A percentile compares a stretch with the other conserved stretches of the same genome.
Conservation (phyloP, 352 stramenopile species). For the Phytophthora sp. region DNA sequence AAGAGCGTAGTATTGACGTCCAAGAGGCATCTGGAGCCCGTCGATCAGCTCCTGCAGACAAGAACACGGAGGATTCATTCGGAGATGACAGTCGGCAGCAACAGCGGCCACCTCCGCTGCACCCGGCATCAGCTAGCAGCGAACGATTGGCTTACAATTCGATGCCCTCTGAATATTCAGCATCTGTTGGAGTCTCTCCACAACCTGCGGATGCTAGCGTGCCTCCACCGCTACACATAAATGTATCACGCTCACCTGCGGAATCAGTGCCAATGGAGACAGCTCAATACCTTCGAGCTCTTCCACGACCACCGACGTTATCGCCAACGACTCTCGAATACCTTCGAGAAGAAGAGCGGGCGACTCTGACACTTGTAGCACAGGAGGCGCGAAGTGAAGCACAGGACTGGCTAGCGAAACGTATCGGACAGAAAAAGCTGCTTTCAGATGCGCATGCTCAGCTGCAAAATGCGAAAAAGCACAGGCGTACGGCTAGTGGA, state of each 20-base stretch:
- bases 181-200: conserved; percentile 1
- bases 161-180: conserved; percentile 1
- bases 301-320: conserved; percentile 35
- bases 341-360: conserved; percentile 62
- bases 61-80: conserved; percentile 4
- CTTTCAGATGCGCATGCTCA: conserved; percentile 68
- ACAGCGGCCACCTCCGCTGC: conserved; percentile 19
- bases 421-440: conserved; percentile 79
- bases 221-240: conserved; percentile 24
- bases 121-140: conserved; percentile 8
- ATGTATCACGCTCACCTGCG: conserved; percentile 1
- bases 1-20: conserved; percentile 21
- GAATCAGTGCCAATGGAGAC: conserved; percentile 32
- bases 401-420: conserved; percentile 74
- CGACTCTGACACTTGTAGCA: conserved; percentile 71
- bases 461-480: conserved; percentile 52
- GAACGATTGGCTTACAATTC: conserved; percentile 2
- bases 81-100: conserved; percentile 16
- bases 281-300: conserved; percentile 39
- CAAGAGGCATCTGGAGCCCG: not conserved
- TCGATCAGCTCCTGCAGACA: conserved; percentile 4
- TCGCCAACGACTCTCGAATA: conserved; percentile 44
- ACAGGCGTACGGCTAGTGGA: conserved; percentile 50
- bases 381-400: conserved; percentile 70
- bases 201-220: conserved; percentile 3